These are phyloP conservation scores for Blattamonas nauphoetae DNA, from an alignment of 78 protist species.

Conservation along the genomic window DNA sequence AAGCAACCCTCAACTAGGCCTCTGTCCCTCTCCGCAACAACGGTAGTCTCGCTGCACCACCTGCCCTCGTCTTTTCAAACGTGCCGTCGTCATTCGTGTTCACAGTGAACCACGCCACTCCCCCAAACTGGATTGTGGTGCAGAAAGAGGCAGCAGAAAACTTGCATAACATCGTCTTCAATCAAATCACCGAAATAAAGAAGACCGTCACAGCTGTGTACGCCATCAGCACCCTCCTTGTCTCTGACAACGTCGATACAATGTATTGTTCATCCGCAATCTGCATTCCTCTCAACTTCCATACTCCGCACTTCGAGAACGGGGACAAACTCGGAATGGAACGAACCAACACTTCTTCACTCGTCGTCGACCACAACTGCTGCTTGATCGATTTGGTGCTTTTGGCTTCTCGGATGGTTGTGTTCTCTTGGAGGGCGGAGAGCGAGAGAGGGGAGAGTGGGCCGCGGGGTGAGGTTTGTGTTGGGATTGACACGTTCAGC, in stretches of 20 bases:
- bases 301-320: not conserved
- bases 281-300: not conserved
- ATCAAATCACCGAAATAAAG: not conserved
- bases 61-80: not conserved
- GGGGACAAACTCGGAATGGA: not conserved
- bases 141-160: not conserved
- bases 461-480: no score
- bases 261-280: not conserved
- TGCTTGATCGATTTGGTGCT: no score
- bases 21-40: no score
- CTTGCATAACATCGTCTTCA: not conserved
- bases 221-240: not conserved
- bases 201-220: not conserved
- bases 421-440: no score
- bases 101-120: not conserved
- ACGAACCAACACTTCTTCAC: not conserved
- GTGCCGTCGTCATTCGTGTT: not conserved
- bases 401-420: no score
- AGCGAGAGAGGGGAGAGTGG: no score
- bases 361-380: not conserved
- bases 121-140: not conserved
- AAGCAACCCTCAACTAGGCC: no score
- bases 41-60: no score
- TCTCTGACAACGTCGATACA: not conserved
- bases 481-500: no score